A percentile compares a stretch with the other conserved stretches of the same genome.
phyloP scores from a whole-genome alignment of 2,329 filamentous ascomycete genomes.

The Atkinsonella texensis region DNA sequence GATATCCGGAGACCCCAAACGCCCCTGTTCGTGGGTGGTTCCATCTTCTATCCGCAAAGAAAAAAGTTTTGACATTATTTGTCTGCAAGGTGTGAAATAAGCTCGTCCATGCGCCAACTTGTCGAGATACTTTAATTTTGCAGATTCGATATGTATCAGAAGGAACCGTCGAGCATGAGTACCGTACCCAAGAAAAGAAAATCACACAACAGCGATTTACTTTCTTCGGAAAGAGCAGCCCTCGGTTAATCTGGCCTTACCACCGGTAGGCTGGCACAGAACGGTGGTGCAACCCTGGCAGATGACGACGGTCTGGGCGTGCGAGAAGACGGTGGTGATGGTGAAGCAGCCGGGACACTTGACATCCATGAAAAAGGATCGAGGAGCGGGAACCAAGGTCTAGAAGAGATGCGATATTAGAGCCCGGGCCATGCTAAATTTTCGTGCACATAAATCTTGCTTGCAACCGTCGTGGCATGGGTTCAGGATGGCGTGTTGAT shows the following conservation, averaged over 20 bases:
- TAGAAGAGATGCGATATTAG: slow-evolving; percentile 22
- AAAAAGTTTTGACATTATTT: slow-evolving; percentile 4
- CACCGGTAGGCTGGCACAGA: slow-evolving; percentile 98
- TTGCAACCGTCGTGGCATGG: slow-evolving; percentile 6
- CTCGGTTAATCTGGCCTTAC: slow-evolving; percentile 97
- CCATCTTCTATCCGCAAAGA: slow-evolving; percentile 62
- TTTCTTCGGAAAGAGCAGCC: slow-evolving; percentile 99
- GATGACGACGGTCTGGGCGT: slow-evolving; percentile 99
- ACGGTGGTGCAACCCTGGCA: slow-evolving; percentile 99
- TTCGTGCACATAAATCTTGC: background rate
- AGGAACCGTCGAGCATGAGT: slow-evolving; percentile 38
- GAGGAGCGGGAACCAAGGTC: slow-evolving; percentile 89
- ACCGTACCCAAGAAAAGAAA: slow-evolving; percentile 36
- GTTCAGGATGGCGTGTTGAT: slow-evolving; percentile 6
- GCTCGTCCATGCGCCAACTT: slow-evolving; percentile 36
- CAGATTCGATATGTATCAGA: slow-evolving; percentile 44
- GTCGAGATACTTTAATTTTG: slow-evolving; percentile 44
- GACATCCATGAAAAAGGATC: slow-evolving; percentile 99
- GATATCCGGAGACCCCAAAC: slow-evolving; percentile 73
- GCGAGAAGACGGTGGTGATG: slow-evolving; percentile 99
- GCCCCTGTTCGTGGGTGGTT: slow-evolving; percentile 50
- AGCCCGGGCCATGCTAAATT: slow-evolving; percentile 5
- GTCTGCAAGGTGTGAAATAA: slow-evolving; percentile 11
- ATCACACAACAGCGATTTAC: slow-evolving; percentile 53
- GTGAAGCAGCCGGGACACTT: slow-evolving; percentile 99